Percentiles rank a stretch among this genome's conserved stretches.
These are phyloP conservation scores for Tulasnella sp. DNA, from an alignment of 768 basidiomycete genomes.

Conservation along the genomic window DNA sequence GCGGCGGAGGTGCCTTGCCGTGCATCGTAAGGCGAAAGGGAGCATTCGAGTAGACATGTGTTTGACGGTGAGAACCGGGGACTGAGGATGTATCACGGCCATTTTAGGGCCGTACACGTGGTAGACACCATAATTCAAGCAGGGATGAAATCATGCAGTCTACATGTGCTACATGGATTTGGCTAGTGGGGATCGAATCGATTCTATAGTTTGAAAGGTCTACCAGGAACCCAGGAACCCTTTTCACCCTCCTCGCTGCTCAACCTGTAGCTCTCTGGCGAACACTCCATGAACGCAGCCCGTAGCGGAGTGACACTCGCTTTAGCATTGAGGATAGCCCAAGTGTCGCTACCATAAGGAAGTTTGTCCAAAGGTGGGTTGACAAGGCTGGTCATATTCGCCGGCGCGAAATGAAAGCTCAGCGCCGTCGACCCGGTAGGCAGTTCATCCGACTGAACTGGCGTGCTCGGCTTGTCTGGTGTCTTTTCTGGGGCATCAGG, in stretches of 20 bases:
- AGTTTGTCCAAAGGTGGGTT: constrained; percentile 44
- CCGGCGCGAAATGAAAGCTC: constrained; percentile 64
- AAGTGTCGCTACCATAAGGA: constrained; percentile 72
- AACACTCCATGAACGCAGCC: constrained; percentile 61
- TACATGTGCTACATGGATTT: too few relatives aligned
- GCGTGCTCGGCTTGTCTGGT: constrained; percentile 14
- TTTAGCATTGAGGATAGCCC: constrained; percentile 60
- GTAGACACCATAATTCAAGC: too few relatives aligned
- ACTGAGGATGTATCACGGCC: too few relatives aligned
- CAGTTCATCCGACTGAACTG: neutral
- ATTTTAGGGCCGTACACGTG: too few relatives aligned
- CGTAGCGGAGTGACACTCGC: constrained; percentile 70
- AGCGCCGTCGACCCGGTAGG: constrained; percentile 27
- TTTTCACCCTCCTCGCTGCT: neutral
- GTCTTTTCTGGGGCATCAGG: constrained; percentile 31
- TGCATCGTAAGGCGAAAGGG: too few relatives aligned
- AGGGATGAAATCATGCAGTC: too few relatives aligned
- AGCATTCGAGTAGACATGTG: too few relatives aligned
- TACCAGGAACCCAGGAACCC: too few relatives aligned
- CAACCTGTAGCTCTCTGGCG: constrained; percentile 1
- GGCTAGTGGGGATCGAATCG: too few relatives aligned
- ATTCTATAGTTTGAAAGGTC: too few relatives aligned
- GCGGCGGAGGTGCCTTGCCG: too few relatives aligned
- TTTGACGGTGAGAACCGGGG: too few relatives aligned
- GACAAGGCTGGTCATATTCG: constrained; percentile 51